Base-by-base conservation (phyloP, 176 grass and related monocot genomes). In the Saccharum officinarum region DNA sequence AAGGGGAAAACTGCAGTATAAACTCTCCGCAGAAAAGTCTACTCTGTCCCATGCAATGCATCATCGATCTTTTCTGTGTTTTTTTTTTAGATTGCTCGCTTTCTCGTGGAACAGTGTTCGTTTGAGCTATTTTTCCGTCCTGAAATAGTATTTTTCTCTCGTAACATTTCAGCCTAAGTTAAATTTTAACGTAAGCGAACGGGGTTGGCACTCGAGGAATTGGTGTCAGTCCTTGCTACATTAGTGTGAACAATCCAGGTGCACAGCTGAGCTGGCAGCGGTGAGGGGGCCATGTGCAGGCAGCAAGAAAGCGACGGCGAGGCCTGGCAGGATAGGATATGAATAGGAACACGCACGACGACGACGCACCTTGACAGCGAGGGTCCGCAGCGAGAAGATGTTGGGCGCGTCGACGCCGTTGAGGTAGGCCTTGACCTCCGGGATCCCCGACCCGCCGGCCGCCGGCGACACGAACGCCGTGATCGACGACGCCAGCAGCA, bases 371-470 rank as follows among this genome's bases (percentile, higher is more conserved):
- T 98, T 98, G 83, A 98, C 93, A 87, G 86, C 88, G 77, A 95
- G 87, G 16, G 93, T 98, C 41, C 85, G 91, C 38, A 95, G 76
- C 10, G 96, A 93, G 87, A 98, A 95, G 83, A 98, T 95, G 86
- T 91, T 93, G 6, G 96, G 95, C 23, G 93, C 93, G 92, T 98
- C 96, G 6, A 98, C 96, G 80, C 96, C 96, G 78, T 98, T 98
- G 73, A 98, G 89, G 77, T 98, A 98, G 17, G 93, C 96, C 82
- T 94, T 95, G 80, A 98, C 96, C 83, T 98, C 96, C 37, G 93
- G 96, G 72, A 98, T 98, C 6, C 96, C 96, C 6, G 93, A 98
- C 28, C 96, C 96, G 10, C 77, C 93, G 6, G 96, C 93, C 2
- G 91, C 96, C 39, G 96, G 94, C 22, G 96, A 92, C 49, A 94